Evolutionary conservation across 2,329 filamentous ascomycete species (phyloP), one percentile per base, ranked within the genome.

Genomic region (Fusarium protoensiforme): DNA sequence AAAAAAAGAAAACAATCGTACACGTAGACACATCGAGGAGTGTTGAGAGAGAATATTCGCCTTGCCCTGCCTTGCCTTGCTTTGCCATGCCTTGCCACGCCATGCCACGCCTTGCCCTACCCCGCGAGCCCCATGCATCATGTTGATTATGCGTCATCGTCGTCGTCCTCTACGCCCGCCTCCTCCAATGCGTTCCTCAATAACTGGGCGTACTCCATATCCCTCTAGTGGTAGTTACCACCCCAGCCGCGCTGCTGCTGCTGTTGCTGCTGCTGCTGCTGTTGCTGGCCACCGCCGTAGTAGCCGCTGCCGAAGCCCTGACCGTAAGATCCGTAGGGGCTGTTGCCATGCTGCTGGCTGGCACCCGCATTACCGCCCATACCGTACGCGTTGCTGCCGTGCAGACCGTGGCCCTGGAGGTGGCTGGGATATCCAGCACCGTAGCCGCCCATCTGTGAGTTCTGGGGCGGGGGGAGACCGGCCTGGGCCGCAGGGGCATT

Each of bases 381-480:
- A 62, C 87, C 87, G 77, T 90, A 91, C 36, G 84, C 87, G 73
- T 84, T 86, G 75, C 84, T 87, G 68, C 87, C 87, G 79, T 91
- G 89, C 24, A 89, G 82, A 57, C 84, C 84, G 69, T 88, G 87
- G 61, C 84, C 85, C 75, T 87, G 86, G 56, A 89, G 79, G 75
- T 90, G 88, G 78, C 84, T 87, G 11, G 87, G 88, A 77, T 90
- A 91, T 61, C 85, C 87, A 57, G 46, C 46, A 20, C 85, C 85
- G 75, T 90, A 91, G 51, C 83, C 86, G 60, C 85, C 85, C 82
- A 89, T 88, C 80, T 89, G 87, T 67, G 87, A 88, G 72, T 81
- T 83, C 46, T 88, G 87, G 72, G 89, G 88, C 31, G 88, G 88
- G 4, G 88, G 89, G 13, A 90, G 86, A 31, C 88, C 88, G 43